A percentile compares a stretch with the other conserved stretches of the same genome.
These are phyloP conservation scores for Calonectria multiphialidica DNA, from an alignment of 2,329 filamentous ascomycete species.

Conservation along the genomic window DNA sequence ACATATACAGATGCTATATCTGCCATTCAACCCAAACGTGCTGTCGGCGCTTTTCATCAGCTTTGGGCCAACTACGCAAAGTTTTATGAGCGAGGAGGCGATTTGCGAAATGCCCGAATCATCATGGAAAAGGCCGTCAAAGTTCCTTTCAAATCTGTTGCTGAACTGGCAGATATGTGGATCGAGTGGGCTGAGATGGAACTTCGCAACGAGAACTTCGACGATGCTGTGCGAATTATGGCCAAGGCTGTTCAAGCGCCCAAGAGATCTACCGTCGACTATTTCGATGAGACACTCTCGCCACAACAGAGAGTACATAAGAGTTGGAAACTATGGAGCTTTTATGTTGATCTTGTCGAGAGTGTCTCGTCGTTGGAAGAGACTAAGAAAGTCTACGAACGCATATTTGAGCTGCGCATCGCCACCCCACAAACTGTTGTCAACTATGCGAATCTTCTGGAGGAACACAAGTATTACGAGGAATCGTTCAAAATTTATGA, in stretches of 20 bases:
- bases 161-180: conserved; percentile 97
- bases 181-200: conserved; percentile 99
- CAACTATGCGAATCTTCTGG: conserved; percentile 96
- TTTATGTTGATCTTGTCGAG: conserved; percentile 98
- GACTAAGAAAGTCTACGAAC: conserved; percentile 93
- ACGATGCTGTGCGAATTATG: conserved; percentile 95
- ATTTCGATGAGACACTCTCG: conserved; percentile 94
- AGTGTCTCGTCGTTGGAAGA: conserved; percentile 92
- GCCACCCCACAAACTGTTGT: conserved; percentile 98
- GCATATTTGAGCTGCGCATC: conserved; percentile 97
- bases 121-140: conserved; percentile 99
- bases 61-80: conserved; percentile 98
- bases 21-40: conserved; percentile 93
- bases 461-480: conserved; percentile 95
- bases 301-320: conserved; percentile 98
- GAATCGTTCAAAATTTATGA: conserved; percentile 99
- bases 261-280: conserved; percentile 97
- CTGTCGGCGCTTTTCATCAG: conserved; percentile 91
- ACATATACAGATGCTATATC: conserved; percentile 96
- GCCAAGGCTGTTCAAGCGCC: conserved; percentile 97
- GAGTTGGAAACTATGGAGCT: conserved; percentile 99
- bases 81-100: conserved; percentile 91
- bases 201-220: conserved; percentile 94
- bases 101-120: conserved; percentile 85
- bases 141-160: conserved; percentile 97